A percentile compares a stretch with the other conserved stretches of the same genome.
phyloP scores from a whole-genome alignment of 2,329 filamentous ascomycete species.

The Allantophomopsis lycopodina region DNA sequence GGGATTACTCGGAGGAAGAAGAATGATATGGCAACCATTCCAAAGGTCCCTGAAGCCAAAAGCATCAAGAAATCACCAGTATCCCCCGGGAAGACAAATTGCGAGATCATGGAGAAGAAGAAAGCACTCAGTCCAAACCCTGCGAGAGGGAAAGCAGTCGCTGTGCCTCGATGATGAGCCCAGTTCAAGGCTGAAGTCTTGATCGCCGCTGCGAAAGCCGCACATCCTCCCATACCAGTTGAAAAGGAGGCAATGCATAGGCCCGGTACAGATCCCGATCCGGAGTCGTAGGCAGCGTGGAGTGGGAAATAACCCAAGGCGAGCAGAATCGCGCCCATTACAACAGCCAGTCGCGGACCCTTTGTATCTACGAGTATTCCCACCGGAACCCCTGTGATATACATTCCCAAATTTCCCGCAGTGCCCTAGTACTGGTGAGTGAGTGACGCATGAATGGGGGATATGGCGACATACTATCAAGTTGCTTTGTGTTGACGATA shows the following conservation, averaged over 20 bases:
- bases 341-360: constrained; percentile 66
- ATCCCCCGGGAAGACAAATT: constrained; percentile 67
- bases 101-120: constrained; percentile 78
- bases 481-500: constrained; percentile 89
- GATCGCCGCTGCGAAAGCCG: constrained; percentile 78
- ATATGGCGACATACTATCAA: constrained; percentile 52
- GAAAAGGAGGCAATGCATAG: constrained; percentile 78
- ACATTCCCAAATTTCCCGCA: constrained; percentile 88
- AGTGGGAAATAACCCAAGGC: constrained; percentile 77
- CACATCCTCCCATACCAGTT: constrained; percentile 78
- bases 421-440: constrained; percentile 33
- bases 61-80: constrained; percentile 72
- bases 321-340: constrained; percentile 61
- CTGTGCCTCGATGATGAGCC: constrained; percentile 80
- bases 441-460: constrained; percentile 12
- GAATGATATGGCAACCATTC: constrained; percentile 62
- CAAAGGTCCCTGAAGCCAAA: constrained; percentile 65
- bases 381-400: constrained; percentile 75
- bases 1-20: constrained; percentile 74
- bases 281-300: constrained; percentile 62
- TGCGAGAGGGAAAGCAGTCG: constrained; percentile 84
- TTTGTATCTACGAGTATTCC: constrained; percentile 76
- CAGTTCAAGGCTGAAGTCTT: constrained; percentile 85
- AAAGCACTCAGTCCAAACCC: constrained; percentile 93
- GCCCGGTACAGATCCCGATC: constrained; percentile 38